Evolutionary conservation across 345 rosid species (phyloP), one percentile per base, ranked within the genome.

Genomic region (Citrus maxima): DNA sequence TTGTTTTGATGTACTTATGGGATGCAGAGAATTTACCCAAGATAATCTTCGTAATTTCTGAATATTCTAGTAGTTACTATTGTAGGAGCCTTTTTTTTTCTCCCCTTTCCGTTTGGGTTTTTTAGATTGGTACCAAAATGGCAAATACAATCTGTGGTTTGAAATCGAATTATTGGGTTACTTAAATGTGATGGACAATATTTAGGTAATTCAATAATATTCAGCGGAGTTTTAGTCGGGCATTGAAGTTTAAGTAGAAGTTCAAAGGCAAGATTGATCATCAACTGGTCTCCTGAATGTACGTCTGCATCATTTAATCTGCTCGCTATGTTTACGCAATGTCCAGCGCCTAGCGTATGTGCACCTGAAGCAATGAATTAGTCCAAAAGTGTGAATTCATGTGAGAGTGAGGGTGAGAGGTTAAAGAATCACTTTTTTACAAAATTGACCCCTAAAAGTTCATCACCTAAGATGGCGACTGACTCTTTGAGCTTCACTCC

Each of bases 401-500:
- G 51, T 10, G 51, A 12, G 49, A 10, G 51, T 40, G 46, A 42
- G 16, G 10, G 3, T 40, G 46, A 40, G 46, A 10, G 46, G 16
- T 42, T 42, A 42, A 42, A 42, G 51, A 42, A 42, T n/a, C 14
- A 42, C 0, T 42, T 42, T 42, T 42, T 10, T 0, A 42, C 49
- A 10, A 42, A 42, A 51, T 16, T 3, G 55, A 51, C 7, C 22
- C 6, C 16, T 4, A 18, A 14, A 14, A 35, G 13, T 24, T 27
- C 4, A 65, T 78, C 73, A 79, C 86, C 85, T 21, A 86, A 9
- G 61, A 86, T 77, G 7, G 88, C 85, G 4, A 81, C 85, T 0
- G 85, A 83, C 73, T 83, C 88, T 71, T 79, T 69, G 2, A 56
- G 73, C 77, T 64, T 79, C 86, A 83, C 67, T 68, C 86, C 85